Percentiles rank a stretch among this genome's conserved stretches.
Evolutionary conservation across 2,329 filamentous ascomycete species (phyloP).

Genomic region (Talaromyces funiculosus): DNA sequence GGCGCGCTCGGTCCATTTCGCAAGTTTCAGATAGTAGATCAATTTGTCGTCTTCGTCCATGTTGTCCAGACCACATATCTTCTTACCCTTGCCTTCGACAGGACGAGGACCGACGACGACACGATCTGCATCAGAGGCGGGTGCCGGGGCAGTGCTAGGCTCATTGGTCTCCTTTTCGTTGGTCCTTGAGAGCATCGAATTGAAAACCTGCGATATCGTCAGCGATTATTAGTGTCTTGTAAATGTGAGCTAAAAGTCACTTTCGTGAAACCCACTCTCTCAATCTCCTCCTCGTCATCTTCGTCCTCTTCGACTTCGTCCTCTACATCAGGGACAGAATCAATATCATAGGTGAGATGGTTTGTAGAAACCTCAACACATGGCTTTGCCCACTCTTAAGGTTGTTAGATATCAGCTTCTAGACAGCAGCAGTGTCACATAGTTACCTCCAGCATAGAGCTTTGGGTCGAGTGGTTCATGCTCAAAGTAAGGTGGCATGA

Average conservation of each 20-base stretch:
- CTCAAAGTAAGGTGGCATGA: slow-evolving; percentile 8
- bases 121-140: slow-evolving; percentile 39
- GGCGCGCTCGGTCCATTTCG: slow-evolving; percentile 35
- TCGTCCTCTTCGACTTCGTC: not conserved
- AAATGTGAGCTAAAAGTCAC: not conserved
- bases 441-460: slow-evolving; percentile 11
- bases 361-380: not conserved
- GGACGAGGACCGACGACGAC: slow-evolving; percentile 39
- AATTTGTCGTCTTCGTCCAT: slow-evolving; percentile 46
- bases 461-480: slow-evolving; percentile 1
- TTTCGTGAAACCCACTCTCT: not conserved
- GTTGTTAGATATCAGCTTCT: not conserved
- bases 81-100: slow-evolving; percentile 35
- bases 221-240: not conserved
- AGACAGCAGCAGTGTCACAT: not conserved
- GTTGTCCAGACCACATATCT: slow-evolving; percentile 31
- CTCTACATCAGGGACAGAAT: not conserved
- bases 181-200: not conserved
- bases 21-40: slow-evolving; percentile 26
- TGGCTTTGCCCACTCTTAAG: not conserved
- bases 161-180: not conserved
- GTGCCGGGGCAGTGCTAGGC: not conserved
- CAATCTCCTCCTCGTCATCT: not conserved
- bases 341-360: not conserved
- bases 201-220: not conserved